These are phyloP conservation scores for Dysphania ambrosioides DNA, from an alignment of 148 eudicot species.

Conservation along the genomic window DNA sequence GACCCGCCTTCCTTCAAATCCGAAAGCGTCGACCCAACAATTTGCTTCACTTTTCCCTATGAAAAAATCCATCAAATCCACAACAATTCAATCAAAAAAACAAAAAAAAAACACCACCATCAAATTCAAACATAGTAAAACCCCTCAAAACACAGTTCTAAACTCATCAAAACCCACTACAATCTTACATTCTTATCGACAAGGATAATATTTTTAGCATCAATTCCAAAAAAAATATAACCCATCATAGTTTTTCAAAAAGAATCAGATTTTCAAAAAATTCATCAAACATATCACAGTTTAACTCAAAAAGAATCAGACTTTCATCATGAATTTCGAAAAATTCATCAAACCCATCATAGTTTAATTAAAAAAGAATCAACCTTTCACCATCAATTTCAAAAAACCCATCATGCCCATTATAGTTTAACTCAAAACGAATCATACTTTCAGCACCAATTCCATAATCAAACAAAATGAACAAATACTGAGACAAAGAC, in stretches of 20 bases:
- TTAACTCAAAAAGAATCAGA: too few relatives aligned
- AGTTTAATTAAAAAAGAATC: neutral
- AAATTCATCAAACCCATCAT: neutral
- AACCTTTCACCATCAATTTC: neutral
- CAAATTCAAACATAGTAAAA: too few relatives aligned
- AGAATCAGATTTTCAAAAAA: neutral
- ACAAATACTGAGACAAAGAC: neutral
- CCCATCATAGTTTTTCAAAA: neutral
- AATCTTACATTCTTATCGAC: neutral
- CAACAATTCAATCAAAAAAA: neutral
- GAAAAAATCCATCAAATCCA: slow-evolving; percentile 24
- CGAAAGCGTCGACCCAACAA: slow-evolving; percentile 82
- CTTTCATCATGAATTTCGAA: too few relatives aligned
- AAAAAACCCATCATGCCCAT: neutral
- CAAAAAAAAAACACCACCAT: too few relatives aligned
- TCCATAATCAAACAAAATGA: neutral
- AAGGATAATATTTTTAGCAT: neutral
- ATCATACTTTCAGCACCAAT: too few relatives aligned
- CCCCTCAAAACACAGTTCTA: neutral
- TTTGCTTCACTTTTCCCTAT: slow-evolving; percentile 90
- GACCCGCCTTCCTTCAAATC: slow-evolving; percentile 55
- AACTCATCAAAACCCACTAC: slow-evolving; percentile 1
- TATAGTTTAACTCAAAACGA: neutral
- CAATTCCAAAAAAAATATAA: neutral
- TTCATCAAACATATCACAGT: too few relatives aligned